These are phyloP conservation scores for Nemania diffusa DNA, from an alignment of 2,329 filamentous ascomycete species.

Conservation along the genomic window DNA sequence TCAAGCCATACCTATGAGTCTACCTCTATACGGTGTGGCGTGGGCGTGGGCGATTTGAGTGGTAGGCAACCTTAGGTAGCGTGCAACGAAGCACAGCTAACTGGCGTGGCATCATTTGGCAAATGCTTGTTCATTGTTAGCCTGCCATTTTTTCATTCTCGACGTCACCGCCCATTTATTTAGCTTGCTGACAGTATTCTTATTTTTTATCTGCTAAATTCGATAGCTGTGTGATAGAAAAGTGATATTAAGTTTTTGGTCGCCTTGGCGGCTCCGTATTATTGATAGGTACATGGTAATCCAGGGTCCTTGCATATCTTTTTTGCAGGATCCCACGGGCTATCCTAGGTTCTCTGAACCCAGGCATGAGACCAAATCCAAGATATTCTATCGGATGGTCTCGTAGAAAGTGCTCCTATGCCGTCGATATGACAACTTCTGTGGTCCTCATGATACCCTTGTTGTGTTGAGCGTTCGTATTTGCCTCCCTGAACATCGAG, in stretches of 20 bases:
- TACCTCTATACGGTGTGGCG: not conserved
- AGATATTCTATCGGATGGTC: not conserved
- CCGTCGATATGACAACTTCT: conserved; percentile 31
- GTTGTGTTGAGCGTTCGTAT: not conserved
- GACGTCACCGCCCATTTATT: not conserved
- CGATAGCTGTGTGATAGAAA: not conserved
- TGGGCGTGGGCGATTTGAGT: not conserved
- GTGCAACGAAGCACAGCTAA: too few species aligned
- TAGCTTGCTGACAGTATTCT: too few species aligned
- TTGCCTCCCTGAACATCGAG: conserved; percentile 9
- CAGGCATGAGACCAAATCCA: not conserved
- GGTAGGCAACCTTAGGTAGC: too few species aligned
- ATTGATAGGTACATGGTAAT: not conserved
- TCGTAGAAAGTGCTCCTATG: not conserved
- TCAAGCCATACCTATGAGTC: not conserved
- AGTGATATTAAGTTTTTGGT: not conserved
- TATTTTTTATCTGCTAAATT: too few species aligned
- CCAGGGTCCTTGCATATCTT: not conserved
- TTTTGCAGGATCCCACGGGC: not conserved
- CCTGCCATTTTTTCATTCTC: too few species aligned
- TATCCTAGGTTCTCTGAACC: not conserved
- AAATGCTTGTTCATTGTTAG: too few species aligned
- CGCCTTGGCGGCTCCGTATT: not conserved
- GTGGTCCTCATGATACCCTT: conserved; percentile 34
- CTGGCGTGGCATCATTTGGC: too few species aligned